Evolutionary conservation across 805 yeast genomes (phyloP).

Genomic region (Torulaspora microellipsoides): DNA sequence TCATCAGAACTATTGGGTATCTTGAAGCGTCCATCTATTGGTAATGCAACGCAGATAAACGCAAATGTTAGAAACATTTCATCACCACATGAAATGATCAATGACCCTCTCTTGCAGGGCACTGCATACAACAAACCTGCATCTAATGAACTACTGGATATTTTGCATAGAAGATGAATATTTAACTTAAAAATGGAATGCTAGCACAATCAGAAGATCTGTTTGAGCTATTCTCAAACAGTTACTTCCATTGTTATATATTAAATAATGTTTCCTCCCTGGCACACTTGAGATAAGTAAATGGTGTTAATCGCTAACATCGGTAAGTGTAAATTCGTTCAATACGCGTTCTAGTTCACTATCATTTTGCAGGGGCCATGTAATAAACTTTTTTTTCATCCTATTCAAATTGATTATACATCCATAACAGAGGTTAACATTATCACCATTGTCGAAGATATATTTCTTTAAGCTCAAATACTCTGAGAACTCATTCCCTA

Average conservation of each 20-base stretch:
- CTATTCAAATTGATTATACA: conserved; percentile 62
- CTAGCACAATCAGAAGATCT: not conserved
- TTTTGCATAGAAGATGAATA: conserved; percentile 18
- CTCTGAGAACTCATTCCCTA: conserved; percentile 19
- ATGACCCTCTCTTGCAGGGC: conserved; percentile 2
- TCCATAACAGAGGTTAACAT: conserved; percentile 60
- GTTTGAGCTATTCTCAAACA: too few species aligned
- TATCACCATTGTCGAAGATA: conserved; percentile 18
- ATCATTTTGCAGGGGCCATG: conserved; percentile 35
- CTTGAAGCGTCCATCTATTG: conserved; percentile 15
- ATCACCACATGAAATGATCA: conserved; percentile 3
- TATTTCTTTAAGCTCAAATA: conserved; percentile 21
- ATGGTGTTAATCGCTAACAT: conserved; percentile 27
- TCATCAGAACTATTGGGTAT: conserved; percentile 21
- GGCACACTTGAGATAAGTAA: not conserved
- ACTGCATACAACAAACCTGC: conserved; percentile 9
- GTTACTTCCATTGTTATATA: too few species aligned
- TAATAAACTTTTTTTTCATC: conserved; percentile 34
- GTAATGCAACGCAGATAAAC: not conserved
- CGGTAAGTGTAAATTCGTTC: conserved; percentile 46
- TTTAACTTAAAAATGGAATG: not conserved
- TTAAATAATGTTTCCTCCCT: not conserved
- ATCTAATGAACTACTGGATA: conserved; percentile 25
- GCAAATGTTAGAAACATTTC: not conserved
- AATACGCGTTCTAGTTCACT: conserved; percentile 37